These are phyloP conservation scores for Ambrosia hybrid DNA, from an alignment of 140 eudicot species.

Conservation along the genomic window DNA sequence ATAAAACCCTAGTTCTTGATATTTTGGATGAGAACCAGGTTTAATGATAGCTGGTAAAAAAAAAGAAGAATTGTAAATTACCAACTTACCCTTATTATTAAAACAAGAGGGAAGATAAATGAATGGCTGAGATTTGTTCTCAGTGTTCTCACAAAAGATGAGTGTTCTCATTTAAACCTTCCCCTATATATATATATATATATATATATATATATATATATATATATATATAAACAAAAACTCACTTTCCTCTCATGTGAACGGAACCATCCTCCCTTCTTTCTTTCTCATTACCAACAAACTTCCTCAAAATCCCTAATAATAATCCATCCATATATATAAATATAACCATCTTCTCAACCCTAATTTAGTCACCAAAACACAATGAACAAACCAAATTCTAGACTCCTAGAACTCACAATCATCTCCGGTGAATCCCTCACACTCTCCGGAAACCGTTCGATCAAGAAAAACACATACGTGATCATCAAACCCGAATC, in stretches of 20 bases:
- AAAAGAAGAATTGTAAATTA: no score
- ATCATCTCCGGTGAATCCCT: constrained; percentile 62
- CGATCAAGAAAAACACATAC: constrained; percentile 44
- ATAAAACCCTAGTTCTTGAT: no score
- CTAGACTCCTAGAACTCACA: constrained; percentile 47
- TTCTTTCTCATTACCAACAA: constrained; percentile 43
- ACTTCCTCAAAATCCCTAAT: constrained; percentile 22
- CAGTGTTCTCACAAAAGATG: no score
- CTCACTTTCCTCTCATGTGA: constrained; percentile 17
- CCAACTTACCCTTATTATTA: no score
- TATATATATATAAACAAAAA: not conserved
- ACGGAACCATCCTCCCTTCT: constrained; percentile 32
- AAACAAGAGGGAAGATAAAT: no score
- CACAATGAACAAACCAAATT: constrained; percentile 13
- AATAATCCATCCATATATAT: not conserved
- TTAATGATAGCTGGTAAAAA: no score
- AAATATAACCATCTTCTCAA: not conserved
- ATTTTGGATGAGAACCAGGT: no score
- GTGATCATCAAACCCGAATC: constrained; percentile 38
- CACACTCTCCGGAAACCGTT: constrained; percentile 21
- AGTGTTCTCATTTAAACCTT: no score
- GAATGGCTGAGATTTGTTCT: no score
- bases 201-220: no score
- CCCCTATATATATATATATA: no score
- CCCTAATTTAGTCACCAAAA: not conserved